Base-by-base conservation (phyloP, 352 stramenopile species). In the Globisporangium orthogonon region DNA sequence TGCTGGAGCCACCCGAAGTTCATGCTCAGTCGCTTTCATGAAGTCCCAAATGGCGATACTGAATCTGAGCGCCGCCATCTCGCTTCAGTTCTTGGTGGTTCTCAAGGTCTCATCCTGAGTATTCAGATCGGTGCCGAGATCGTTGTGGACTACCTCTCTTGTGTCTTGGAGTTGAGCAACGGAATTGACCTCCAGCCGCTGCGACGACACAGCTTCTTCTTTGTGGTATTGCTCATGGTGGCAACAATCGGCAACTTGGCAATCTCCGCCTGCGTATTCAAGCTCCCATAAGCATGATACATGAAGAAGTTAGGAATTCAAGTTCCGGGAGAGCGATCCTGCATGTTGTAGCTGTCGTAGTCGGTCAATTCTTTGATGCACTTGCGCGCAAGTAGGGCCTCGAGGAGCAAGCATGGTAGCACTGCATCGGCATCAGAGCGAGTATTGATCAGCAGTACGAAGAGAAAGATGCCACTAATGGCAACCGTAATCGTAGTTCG, bases 1-100 rank as follows among this genome's bases (percentile, higher is more conserved):
- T 78, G 66, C 46, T 65, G 58, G 15, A 49, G 53, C 1, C 69
- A 81, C 44, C 52, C 63, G 10, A 73, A 78, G 54, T 72, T 76
- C 46, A 41, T 40, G 14, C 50, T 58, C 23, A 33, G 43, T 1
- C 31, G 41, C 18, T 43, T 43, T 13, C 37, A 43, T 13, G 11
- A 4, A 43, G 37, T 13, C 4, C 4, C 37, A 15, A 14, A 14
- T 13, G 5, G 37, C 11, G 37, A 17, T 11, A 7, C 3, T 17
- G 43, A 28, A 5, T 10, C 33, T 6, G 35, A 4, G 53, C 37
- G 11, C 37, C 15, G 17, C 37, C 17, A 10, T 10, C 11, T 43
- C 37, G 37, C 3, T 10, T 43, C 37, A 2, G 37, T 43, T 17
- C 33, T 53, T 33, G 14, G 40, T 35, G 31, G 15, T 37, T 14